Evolutionary conservation across 192 early-diverging fungal genomes (phyloP).

Genomic region (Dispira parvispora): DNA sequence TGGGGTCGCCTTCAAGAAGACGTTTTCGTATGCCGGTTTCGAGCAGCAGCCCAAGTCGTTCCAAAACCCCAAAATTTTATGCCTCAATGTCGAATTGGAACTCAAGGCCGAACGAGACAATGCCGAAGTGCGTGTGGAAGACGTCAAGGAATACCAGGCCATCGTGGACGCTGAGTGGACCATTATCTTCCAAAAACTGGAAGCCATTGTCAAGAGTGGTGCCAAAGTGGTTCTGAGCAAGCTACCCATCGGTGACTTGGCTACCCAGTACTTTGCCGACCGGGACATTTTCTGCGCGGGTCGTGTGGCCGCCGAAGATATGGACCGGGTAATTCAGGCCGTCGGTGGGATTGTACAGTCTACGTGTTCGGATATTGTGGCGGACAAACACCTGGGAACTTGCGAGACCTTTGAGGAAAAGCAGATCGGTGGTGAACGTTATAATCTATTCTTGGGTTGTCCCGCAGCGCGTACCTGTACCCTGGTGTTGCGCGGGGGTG

Average conservation of each 20-base stretch:
- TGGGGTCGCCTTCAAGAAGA: constrained; percentile 99
- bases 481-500: constrained; percentile 87
- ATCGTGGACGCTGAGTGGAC: constrained; percentile 99
- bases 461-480: constrained; percentile 90
- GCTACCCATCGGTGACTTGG: constrained; percentile 95
- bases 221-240: constrained; percentile 96
- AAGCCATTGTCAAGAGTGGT: constrained; percentile 84
- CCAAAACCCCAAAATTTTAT: constrained; percentile 75
- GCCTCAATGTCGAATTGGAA: constrained; percentile 94
- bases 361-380: constrained; percentile 68
- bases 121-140: constrained; percentile 93
- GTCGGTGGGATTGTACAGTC: constrained; percentile 88
- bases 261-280: constrained; percentile 99
- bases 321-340: constrained; percentile 86
- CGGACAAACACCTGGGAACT: constrained; percentile 62
- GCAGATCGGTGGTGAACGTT: constrained; percentile 93
- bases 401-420: constrained; percentile 89
- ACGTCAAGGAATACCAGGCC: constrained; percentile 95
- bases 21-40: constrained; percentile 97
- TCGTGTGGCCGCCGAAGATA: constrained; percentile 82
- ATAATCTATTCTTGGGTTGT: constrained; percentile 93
- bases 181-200: constrained; percentile 97
- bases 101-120: constrained; percentile 99
- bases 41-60: constrained; percentile 98
- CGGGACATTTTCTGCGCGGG: constrained; percentile 98